Evolutionary conservation across 495 filamentous ascomycete species (phyloP), one percentile per base, ranked within the genome.

Genomic region (Pseudomonodictys pantanalensis): DNA sequence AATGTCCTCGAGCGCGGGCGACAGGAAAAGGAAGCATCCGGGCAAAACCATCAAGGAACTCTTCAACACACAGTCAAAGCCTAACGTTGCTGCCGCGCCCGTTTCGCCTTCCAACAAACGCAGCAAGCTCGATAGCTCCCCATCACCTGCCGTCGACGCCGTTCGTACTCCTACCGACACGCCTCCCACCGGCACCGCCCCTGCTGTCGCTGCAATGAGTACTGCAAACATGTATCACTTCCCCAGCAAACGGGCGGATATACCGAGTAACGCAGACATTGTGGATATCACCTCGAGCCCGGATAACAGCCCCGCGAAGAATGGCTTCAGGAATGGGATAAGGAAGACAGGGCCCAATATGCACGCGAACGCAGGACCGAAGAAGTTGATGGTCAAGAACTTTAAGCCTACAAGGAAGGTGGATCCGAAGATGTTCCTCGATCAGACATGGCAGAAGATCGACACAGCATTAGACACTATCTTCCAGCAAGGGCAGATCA

Each of bases 371-470:
- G 71, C 71, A 3, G 87, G 88, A 20, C 78, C 88, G n/a, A 90
- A 87, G 75, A 92, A 85, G 73, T 80, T 98, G 10, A 79, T 87
- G 1, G 85, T 97, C 51, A 95, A 93, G 80, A 96, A 96, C 67
- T 79, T 96, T 59, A 83, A 86, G 28, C 79, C 78, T 3, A 72
- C 80, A 1, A 71, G 79, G 3, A 77, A 78, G 49, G 72, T 78
- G 44, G 81, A 85, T 61, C 80, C 85, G 30, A 79, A 83, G 60
- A 77, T 81, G 49, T 96, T 95, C 69, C 89, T 92, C 60, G 77
- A 85, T 28, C 80, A 80, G 52, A 84, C 82, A 1, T 89, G 85
- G 82, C 71, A 69, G 41, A 86, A 91, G 66, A 72, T 97, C 6
- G 83, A 90, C 57, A 75, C 75, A 30, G 90, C 90, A 1, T 76